Percentiles rank a stretch among this genome's conserved stretches.
phyloP scores from a whole-genome alignment of 2,329 filamentous ascomycete genomes.

The Ascochyta lentis region DNA sequence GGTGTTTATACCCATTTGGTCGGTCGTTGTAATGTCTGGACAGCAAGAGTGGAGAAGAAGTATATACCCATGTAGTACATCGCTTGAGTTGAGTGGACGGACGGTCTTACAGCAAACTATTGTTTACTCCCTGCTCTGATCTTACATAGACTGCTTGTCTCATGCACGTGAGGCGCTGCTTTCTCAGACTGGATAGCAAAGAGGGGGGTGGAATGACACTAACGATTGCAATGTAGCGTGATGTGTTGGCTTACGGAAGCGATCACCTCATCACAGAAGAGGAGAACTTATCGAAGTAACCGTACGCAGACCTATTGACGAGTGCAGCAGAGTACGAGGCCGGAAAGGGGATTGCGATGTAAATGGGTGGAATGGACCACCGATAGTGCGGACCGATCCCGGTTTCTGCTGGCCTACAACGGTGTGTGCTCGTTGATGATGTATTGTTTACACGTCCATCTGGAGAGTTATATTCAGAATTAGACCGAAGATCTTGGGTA shows the following conservation, averaged over 20 bases:
- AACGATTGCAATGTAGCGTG: background rate
- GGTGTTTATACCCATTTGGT: background rate
- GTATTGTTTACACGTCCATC: no score
- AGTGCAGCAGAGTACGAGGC: no score
- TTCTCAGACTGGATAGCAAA: background rate
- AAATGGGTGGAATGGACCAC: no score
- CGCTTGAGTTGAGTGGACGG: background rate
- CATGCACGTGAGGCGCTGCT: background rate
- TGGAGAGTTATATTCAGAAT: no score
- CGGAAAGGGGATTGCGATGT: no score
- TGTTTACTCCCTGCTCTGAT: background rate
- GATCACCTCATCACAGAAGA: background rate
- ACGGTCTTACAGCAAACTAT: background rate
- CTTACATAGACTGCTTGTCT: background rate
- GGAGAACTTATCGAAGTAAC: background rate
- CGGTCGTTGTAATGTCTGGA: background rate
- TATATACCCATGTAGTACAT: background rate
- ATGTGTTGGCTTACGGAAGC: background rate
- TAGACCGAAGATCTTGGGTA: background rate
- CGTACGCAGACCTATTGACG: background rate
- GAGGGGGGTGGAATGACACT: background rate
- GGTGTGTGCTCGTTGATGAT: no score
- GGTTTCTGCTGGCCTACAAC: no score
- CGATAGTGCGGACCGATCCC: background rate
- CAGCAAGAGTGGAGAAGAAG: background rate